Percentiles rank a stretch among this genome's conserved stretches.
Evolutionary conservation across 2,329 filamentous ascomycete species (phyloP).

Genomic region (Venturia pyrina): DNA sequence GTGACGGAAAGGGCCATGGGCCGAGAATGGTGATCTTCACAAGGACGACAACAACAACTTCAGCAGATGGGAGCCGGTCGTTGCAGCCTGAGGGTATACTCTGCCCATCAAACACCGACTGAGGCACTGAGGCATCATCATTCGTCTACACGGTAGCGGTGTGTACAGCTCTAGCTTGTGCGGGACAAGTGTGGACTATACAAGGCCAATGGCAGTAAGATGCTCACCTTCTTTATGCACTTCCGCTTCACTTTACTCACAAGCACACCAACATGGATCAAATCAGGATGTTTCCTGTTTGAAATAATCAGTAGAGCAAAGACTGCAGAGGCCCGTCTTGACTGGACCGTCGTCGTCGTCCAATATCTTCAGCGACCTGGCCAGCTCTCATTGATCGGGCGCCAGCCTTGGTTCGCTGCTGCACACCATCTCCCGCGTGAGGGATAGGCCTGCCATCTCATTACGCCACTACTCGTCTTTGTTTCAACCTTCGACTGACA

Average conservation of each 20-base stretch:
- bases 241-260: background rate
- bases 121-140: background rate
- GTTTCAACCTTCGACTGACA: constrained; percentile 1
- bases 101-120: background rate
- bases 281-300: background rate
- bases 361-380: background rate
- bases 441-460: background rate
- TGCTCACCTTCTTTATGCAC: background rate
- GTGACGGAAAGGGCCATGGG: background rate
- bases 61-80: too few relatives aligned
- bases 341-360: too few relatives aligned
- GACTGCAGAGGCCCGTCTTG: too few relatives aligned
- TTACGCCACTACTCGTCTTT: background rate
- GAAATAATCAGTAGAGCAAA: background rate
- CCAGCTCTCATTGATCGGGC: background rate
- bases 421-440: background rate
- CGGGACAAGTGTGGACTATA: background rate
- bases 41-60: too few relatives aligned
- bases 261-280: background rate
- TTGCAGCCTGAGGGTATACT: too few relatives aligned
- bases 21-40: too few relatives aligned
- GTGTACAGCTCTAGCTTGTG: background rate
- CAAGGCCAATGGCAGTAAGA: background rate
- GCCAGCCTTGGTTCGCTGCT: background rate
- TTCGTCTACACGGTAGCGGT: background rate